These are phyloP conservation scores for Suillus spraguei DNA, from an alignment of 768 basidiomycete species.

Conservation along the genomic window DNA sequence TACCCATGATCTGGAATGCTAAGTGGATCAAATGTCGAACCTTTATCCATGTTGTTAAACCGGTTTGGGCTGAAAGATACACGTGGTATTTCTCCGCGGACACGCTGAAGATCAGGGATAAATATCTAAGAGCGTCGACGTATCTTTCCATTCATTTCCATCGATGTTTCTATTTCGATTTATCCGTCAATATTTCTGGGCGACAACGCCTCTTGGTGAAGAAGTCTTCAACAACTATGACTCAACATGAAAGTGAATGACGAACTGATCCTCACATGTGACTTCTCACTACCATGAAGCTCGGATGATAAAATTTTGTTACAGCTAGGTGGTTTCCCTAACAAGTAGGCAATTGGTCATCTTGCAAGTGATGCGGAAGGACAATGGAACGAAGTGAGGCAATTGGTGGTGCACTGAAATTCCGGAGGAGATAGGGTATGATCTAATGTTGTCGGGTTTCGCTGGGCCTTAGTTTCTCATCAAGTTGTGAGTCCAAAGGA, in stretches of 20 bases:
- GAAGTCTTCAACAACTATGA: slow-evolving; percentile 91
- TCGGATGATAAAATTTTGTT: slow-evolving; percentile 91
- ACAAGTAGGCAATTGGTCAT: too few species aligned
- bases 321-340: too few species aligned
- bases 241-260: slow-evolving; percentile 73
- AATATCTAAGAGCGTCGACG: slow-evolving; percentile 71
- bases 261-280: slow-evolving; percentile 89
- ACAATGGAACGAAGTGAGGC: too few species aligned
- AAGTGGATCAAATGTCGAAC: slow-evolving; percentile 63
- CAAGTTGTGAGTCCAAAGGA: too few species aligned
- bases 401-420: too few species aligned
- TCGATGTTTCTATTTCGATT: slow-evolving; percentile 69
- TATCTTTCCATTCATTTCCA: slow-evolving; percentile 86
- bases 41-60: slow-evolving; percentile 38
- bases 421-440: too few species aligned
- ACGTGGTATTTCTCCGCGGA: slow-evolving; percentile 55
- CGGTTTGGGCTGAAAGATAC: slow-evolving; percentile 50
- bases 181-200: slow-evolving; percentile 86
- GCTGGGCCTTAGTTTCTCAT: too few species aligned
- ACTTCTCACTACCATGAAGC: slow-evolving; percentile 79
- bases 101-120: slow-evolving; percentile 57
- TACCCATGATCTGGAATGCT: slow-evolving; percentile 61
- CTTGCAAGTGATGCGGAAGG: too few species aligned
- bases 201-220: slow-evolving; percentile 38
- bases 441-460: too few species aligned